phyloP scores from a whole-genome alignment of 1,139 yeast genomes.

The Kurtzmaniella quercitrusa region DNA sequence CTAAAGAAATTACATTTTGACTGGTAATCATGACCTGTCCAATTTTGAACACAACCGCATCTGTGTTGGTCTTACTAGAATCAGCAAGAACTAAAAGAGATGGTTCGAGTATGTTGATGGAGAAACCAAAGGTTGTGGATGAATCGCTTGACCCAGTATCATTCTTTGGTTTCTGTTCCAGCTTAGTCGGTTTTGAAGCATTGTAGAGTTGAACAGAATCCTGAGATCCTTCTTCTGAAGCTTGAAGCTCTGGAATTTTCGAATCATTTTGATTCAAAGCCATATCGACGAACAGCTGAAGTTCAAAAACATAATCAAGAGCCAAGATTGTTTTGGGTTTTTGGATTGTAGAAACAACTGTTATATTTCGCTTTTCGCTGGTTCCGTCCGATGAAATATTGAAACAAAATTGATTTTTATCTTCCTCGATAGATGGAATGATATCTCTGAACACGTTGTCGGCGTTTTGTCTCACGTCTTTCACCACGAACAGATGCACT shows the following conservation, averaged over 20 bases:
- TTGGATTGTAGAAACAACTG: conserved; percentile 63
- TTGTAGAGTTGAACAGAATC: not conserved
- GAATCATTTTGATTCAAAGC: conserved; percentile 29
- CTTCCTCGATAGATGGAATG: conserved; percentile 65
- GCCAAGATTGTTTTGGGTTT: conserved; percentile 81
- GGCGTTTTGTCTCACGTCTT: conserved; percentile 61
- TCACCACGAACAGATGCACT: conserved; percentile 70
- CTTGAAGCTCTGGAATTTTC: conserved; percentile 15
- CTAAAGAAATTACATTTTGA: conserved; percentile 60
- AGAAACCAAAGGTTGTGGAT: conserved; percentile 37
- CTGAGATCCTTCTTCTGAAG: conserved; percentile 9
- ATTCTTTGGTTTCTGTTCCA: conserved; percentile 2
- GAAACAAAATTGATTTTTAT: conserved; percentile 70
- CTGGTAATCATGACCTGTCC: conserved; percentile 74
- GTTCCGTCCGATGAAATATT: conserved; percentile 42
- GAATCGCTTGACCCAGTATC: not conserved
- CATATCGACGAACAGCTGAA: conserved; percentile 58
- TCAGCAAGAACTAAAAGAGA: conserved; percentile 80
- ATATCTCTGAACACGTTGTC: conserved; percentile 74
- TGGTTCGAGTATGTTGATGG: conserved; percentile 72
- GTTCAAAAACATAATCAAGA: conserved; percentile 76
- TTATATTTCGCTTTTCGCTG: conserved; percentile 38
- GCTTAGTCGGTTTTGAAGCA: not conserved
- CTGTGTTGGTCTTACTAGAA: conserved; percentile 64
- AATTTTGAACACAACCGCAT: conserved; percentile 86